Evolutionary conservation across 176 grass and related monocot genomes (phyloP).

Genomic region (Zea luxurians): DNA sequence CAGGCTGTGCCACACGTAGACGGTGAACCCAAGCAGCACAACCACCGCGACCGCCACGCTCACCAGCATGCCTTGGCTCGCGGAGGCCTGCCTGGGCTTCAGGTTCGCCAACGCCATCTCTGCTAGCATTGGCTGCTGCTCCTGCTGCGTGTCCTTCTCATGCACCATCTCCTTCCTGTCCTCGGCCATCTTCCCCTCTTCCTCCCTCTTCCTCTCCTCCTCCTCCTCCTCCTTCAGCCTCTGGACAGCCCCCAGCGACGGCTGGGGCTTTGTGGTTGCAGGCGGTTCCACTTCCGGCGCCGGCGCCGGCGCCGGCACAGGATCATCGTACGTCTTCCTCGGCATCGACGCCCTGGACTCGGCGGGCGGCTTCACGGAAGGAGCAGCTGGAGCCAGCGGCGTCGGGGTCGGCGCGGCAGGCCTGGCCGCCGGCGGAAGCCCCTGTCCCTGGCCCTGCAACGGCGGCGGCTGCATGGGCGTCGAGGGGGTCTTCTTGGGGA

Average conservation of each 20-base stretch:
- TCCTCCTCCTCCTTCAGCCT: conserved; percentile 31
- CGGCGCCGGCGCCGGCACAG: not conserved
- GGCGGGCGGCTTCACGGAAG: not conserved
- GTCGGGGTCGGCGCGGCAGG: not conserved
- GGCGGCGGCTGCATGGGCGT: not conserved
- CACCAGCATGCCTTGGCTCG: conserved; percentile 40
- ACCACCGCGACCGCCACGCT: conserved; percentile 61
- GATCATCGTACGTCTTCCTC: not conserved
- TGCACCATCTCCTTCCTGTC: not conserved
- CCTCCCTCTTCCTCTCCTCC: conserved; percentile 4
- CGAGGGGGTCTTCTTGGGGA: conserved; percentile 51
- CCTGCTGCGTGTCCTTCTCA: not conserved
- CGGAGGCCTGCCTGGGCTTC: not conserved
- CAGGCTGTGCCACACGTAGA: conserved; percentile 56
- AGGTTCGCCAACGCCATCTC: not conserved
- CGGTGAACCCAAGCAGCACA: conserved; percentile 52
- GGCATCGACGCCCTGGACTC: conserved; percentile 11
- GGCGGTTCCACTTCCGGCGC: not conserved
- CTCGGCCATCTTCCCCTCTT: conserved; percentile 11
- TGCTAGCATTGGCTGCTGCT: too few species aligned
- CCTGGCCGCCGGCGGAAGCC: too few species aligned
- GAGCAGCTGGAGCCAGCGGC: not conserved
- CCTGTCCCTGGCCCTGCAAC: too few species aligned
- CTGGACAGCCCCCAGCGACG: not conserved
- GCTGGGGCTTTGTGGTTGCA: not conserved